Conservation (phyloP, 2,329 filamentous ascomycete genomes). For the Botryotinia calthae region DNA sequence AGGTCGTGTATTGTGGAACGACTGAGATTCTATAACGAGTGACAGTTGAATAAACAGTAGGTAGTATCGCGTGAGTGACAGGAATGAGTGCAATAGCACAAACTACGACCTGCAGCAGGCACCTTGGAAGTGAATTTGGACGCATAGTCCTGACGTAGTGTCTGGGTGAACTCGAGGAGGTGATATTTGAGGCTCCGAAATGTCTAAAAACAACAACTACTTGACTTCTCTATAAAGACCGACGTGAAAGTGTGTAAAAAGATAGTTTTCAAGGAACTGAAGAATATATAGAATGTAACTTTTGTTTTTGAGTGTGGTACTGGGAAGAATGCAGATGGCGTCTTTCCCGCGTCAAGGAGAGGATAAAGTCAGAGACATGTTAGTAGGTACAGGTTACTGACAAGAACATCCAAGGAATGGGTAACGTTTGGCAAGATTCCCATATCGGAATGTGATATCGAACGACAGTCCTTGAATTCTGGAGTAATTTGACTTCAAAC, state of each 20-base stretch:
- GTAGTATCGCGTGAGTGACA: neutral
- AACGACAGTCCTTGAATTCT: neutral
- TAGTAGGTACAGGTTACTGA: neutral
- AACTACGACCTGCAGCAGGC: conserved; percentile 12
- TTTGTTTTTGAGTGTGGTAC: conserved; percentile 3
- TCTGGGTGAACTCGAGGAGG: conserved; percentile 2
- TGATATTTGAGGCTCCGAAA: conserved; percentile 14
- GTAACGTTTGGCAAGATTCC: neutral
- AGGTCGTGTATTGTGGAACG: conserved; percentile 17
- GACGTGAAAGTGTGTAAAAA: conserved; percentile 10
- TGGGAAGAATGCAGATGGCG: conserved; percentile 19
- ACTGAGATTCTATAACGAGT: conserved; percentile 16
- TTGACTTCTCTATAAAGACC: conserved; percentile 10
- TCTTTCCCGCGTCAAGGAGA: conserved; percentile 4
- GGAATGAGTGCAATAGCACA: conserved; percentile 13
- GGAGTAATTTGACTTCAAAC: neutral
- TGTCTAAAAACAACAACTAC: conserved; percentile 15
- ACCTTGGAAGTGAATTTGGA: conserved; percentile 12
- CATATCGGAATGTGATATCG: conserved; percentile 16
- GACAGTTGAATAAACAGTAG: conserved; percentile 10
- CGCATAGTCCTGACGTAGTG: conserved; percentile 20
- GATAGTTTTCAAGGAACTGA: neutral
- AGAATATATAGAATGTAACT: conserved; percentile 16
- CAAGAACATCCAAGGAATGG: conserved; percentile 15
- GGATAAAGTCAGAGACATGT: neutral